Conservation (phyloP, 352 stramenopile genomes). For the Blastocystis sp. region DNA sequence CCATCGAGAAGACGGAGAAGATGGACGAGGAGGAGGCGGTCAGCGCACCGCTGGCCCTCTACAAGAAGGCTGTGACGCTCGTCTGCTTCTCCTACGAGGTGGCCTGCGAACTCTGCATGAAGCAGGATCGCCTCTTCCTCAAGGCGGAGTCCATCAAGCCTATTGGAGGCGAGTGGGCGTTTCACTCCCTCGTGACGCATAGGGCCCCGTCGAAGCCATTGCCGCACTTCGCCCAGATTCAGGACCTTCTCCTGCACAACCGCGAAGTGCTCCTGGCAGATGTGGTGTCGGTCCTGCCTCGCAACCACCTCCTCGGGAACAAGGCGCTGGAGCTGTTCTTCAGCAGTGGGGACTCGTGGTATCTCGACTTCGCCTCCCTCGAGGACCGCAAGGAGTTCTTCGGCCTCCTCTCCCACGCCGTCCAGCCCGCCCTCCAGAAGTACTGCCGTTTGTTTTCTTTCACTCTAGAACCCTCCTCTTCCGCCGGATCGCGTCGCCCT, state of each 20-base stretch:
- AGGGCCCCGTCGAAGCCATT: neutral
- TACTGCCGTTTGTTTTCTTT: neutral
- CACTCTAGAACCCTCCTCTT: neutral
- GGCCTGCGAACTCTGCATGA: neutral
- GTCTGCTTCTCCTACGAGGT: conserved; percentile 3
- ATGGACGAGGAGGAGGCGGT: neutral
- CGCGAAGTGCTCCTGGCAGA: neutral
- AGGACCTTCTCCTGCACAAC: neutral
- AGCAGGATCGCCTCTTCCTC: neutral
- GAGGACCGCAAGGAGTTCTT: conserved; percentile 36
- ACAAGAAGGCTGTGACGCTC: neutral
- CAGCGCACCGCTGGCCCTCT: neutral
- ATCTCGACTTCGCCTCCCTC: conserved; percentile 12
- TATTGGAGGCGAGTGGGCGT: neutral
- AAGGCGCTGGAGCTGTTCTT: conserved; percentile 33
- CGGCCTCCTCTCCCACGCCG: neutral
- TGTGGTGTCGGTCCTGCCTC: neutral
- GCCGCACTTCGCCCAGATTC: neutral
- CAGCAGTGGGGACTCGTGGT: neutral
- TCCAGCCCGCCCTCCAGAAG: conserved; percentile 14
- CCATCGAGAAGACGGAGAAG: conserved; percentile 23
- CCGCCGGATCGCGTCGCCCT: conserved; percentile 7
- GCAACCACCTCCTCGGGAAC: conserved; percentile 16
- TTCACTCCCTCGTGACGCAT: neutral
- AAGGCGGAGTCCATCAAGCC: neutral